Evolutionary conservation across 371 early-diverging fungal species (phyloP).

Genomic region (Smittium culicis): DNA sequence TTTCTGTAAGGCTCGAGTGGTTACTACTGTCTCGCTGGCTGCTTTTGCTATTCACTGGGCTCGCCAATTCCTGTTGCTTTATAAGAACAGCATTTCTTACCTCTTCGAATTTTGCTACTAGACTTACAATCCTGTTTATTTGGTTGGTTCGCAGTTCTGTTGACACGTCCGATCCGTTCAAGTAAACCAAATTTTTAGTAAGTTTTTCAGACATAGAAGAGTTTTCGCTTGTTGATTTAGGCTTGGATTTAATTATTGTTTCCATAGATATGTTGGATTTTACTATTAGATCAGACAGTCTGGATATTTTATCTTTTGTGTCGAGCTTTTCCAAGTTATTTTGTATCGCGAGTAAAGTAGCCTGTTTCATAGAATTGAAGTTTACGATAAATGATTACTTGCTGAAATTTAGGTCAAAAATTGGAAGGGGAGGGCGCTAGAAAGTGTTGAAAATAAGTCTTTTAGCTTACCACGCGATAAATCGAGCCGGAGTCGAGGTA

Average conservation of each 20-base stretch:
- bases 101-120: conserved; percentile 48
- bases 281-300: too few species aligned
- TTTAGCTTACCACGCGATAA: conserved; percentile 21
- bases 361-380: too few species aligned
- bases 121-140: conserved; percentile 49
- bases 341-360: conserved; percentile 37
- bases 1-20: conserved; percentile 5
- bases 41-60: conserved; percentile 20
- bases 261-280: background rate
- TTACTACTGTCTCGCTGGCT: conserved; percentile 19
- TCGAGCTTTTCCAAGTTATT: conserved; percentile 17
- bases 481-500: conserved; percentile 67
- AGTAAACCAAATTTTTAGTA: too few species aligned
- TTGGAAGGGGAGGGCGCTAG: too few species aligned
- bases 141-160: conserved; percentile 43
- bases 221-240: conserved; percentile 47
- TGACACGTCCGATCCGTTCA: conserved; percentile 55
- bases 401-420: background rate
- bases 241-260: too few species aligned
- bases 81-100: conserved; percentile 49
- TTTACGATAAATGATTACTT: conserved; percentile 34
- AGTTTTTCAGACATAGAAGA: too few species aligned
- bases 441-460: conserved; percentile 6
- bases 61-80: conserved; percentile 42
- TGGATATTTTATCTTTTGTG: too few species aligned